These are phyloP conservation scores for Starmerella lactis-condensi DNA, from an alignment of 805 yeast species.

Conservation along the genomic window DNA sequence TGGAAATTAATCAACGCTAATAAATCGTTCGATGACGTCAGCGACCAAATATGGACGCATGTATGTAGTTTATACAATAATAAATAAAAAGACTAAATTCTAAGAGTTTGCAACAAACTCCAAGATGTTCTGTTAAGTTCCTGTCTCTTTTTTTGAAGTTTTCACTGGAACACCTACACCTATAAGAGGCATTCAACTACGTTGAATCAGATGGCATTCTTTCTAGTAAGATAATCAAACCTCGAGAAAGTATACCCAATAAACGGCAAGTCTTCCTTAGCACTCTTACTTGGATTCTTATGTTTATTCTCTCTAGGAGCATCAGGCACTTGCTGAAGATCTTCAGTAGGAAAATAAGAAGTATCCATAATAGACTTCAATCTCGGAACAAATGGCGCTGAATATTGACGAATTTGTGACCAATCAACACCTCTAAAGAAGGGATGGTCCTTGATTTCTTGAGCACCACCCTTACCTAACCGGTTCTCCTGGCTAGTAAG, in stretches of 20 bases:
- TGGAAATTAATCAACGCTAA: conserved; percentile 44
- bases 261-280: conserved; percentile 82
- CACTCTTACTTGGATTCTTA: conserved; percentile 24
- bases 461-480: conserved; percentile 83
- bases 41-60: too few species aligned
- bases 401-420: conserved; percentile 70
- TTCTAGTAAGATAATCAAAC: conserved; percentile 66
- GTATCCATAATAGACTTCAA: conserved; percentile 87
- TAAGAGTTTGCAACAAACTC: too few species aligned
- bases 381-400: conserved; percentile 87
- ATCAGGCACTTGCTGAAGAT: conserved; percentile 84
- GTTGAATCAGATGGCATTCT: conserved; percentile 21
- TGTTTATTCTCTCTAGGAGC: conserved; percentile 39
- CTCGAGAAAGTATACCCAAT: conserved; percentile 94
- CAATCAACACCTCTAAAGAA: conserved; percentile 93
- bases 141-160: neutral
- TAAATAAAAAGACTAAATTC: too few species aligned
- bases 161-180: neutral
- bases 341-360: conserved; percentile 94
- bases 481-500: conserved; percentile 64
- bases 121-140: too few species aligned
- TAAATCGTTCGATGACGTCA: conserved; percentile 42
- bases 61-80: too few species aligned
- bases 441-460: conserved; percentile 75
- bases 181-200: neutral